Evolutionary conservation across 441 rosid species (phyloP).

Genomic region (Syzygium malaccense): DNA sequence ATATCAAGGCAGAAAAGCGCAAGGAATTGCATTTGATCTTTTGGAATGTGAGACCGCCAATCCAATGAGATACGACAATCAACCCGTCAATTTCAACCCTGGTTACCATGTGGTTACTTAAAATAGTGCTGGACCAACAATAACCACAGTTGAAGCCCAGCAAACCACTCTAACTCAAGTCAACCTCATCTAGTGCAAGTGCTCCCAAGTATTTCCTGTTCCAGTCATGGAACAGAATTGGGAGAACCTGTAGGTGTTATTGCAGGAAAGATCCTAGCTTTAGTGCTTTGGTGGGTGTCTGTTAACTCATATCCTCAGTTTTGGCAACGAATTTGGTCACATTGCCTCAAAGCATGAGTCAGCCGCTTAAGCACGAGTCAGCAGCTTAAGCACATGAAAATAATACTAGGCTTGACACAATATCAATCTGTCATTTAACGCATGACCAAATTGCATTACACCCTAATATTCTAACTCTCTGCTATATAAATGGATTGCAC

Average conservation of each 20-base stretch:
- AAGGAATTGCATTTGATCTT: not conserved
- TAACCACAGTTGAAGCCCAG: not conserved
- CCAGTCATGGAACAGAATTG: not conserved
- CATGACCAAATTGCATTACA: too few species aligned
- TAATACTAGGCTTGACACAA: not conserved
- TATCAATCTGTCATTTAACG: not conserved
- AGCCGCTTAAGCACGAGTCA: accelerated
- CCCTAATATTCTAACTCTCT: too few species aligned
- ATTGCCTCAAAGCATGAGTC: not conserved
- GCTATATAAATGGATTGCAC: too few species aligned
- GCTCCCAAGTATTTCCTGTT: not conserved
- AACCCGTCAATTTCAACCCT: not conserved
- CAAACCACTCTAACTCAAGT: not conserved
- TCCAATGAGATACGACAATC: not conserved
- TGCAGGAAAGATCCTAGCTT: not conserved
- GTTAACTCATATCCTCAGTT: not conserved
- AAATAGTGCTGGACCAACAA: not conserved
- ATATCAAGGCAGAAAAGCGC: accelerated
- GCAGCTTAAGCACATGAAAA: not conserved
- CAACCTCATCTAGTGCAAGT: not conserved
- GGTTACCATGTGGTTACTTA: accelerated
- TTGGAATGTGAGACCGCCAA: too few species aligned
- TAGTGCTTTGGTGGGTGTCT: not conserved
- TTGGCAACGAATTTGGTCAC: not conserved
- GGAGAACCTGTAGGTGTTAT: not conserved